Conservation (phyloP, 163 green algal species). For the Coccomyxa subellipsoidea region DNA sequence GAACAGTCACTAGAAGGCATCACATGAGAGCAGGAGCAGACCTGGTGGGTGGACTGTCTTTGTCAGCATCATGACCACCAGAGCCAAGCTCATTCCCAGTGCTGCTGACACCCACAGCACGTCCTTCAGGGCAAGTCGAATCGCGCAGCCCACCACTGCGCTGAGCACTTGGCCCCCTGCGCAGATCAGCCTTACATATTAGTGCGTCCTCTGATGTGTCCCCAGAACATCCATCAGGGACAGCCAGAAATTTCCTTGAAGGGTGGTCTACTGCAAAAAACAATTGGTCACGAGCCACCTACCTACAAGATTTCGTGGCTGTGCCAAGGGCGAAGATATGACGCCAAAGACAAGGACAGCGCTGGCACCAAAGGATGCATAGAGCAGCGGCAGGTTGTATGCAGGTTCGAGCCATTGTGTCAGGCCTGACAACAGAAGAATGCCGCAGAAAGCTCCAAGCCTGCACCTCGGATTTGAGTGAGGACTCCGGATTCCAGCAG, state of each 20-base stretch:
- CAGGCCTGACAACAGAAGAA: background rate
- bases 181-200: background rate
- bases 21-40: background rate
- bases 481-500: too few relatives aligned
- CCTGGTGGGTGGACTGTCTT: background rate
- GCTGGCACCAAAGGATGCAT: slow-evolving; percentile 2
- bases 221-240: background rate
- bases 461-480: too few relatives aligned
- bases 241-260: background rate
- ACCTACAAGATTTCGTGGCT: background rate
- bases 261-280: background rate
- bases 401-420: background rate
- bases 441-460: slow-evolving; percentile 1
- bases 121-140: background rate
- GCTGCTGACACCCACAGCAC: slow-evolving; percentile 1
- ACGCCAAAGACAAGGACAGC: background rate
- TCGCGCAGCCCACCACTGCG: background rate
- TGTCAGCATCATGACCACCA: slow-evolving; percentile 2
- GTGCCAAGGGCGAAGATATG: background rate
- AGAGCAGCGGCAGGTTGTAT: background rate
- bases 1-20: too few relatives aligned
- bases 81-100: background rate
- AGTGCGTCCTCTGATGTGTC: too few relatives aligned
- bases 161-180: slow-evolving; percentile 1
- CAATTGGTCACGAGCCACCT: background rate